Conservation (phyloP, 1,284 basidiomycete genomes). For the Earliella scabrosa region DNA sequence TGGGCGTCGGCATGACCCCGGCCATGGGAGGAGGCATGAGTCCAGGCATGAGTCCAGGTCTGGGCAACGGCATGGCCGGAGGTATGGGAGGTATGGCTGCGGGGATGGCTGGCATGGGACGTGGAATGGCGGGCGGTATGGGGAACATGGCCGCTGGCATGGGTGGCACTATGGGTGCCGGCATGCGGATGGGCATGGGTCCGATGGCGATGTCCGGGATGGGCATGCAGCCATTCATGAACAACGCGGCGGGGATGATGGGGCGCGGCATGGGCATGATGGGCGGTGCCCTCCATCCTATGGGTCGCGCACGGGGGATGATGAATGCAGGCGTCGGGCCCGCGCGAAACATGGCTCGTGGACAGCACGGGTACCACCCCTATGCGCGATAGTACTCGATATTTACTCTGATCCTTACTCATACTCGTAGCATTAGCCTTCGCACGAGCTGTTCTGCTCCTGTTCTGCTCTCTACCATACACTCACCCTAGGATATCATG, state of each 20-base stretch:
- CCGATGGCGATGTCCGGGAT: slow-evolving; percentile 39
- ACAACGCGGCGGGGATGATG: slow-evolving; percentile 28
- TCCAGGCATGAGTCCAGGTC: slow-evolving; percentile 29
- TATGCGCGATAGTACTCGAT: slow-evolving; percentile 49
- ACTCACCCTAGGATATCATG: slow-evolving; percentile 16
- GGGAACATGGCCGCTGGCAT: slow-evolving; percentile 32
- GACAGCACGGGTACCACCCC: slow-evolving; percentile 65
- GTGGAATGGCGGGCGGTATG: slow-evolving; percentile 35
- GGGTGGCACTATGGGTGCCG: slow-evolving; percentile 29
- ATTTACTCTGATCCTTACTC: background rate
- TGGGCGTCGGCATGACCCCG: slow-evolving; percentile 14
- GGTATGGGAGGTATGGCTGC: slow-evolving; percentile 41
- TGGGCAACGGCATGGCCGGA: slow-evolving; percentile 22
- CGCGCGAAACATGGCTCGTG: slow-evolving; percentile 54
- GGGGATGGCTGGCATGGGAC: slow-evolving; percentile 42
- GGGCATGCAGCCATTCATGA: slow-evolving; percentile 34
- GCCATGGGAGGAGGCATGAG: slow-evolving; percentile 34
- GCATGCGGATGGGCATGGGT: slow-evolving; percentile 37
- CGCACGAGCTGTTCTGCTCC: background rate
- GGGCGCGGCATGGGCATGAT: slow-evolving; percentile 40
- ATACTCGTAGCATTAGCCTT: slow-evolving; percentile 1
- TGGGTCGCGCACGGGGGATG: slow-evolving; percentile 36
- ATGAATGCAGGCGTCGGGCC: slow-evolving; percentile 57
- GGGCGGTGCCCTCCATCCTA: slow-evolving; percentile 26
- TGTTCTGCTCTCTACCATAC: slow-evolving; percentile 1